A percentile compares a stretch with the other conserved stretches of the same genome.
phyloP scores from a whole-genome alignment of 148 eudicot species.

The Vaccinium myrtillus region DNA sequence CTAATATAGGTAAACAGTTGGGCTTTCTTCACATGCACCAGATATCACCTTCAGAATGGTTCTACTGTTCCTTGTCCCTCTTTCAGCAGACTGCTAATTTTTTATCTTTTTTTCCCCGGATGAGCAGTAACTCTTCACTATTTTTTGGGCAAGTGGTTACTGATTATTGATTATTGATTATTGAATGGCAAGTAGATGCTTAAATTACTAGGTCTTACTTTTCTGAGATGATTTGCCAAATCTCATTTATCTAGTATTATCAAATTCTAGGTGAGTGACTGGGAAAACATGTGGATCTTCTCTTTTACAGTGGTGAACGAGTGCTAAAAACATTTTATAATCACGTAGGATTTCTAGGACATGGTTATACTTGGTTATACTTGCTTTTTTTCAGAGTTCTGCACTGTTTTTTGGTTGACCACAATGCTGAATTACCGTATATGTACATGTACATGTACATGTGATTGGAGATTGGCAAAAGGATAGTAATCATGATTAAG shows the following conservation, averaged over 20 bases:
- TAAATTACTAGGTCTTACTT: neutral
- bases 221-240: neutral
- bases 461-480: neutral
- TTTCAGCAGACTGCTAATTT: neutral
- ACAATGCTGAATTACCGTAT: neutral
- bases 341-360: neutral
- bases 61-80: neutral
- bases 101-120: neutral
- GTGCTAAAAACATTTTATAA: neutral
- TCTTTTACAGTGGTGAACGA: neutral
- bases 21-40: neutral
- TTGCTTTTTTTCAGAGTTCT: neutral
- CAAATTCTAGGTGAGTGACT: slow-evolving; percentile 2
- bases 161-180: slow-evolving; percentile 4
- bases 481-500: neutral
- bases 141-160: neutral
- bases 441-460: too few species aligned
- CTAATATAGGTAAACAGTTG: neutral
- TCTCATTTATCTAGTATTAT: neutral
- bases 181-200: slow-evolving; percentile 10
- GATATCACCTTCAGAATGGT: neutral
- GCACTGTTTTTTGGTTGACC: neutral
- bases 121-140: neutral
- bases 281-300: neutral
- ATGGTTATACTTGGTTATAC: neutral